phyloP scores from a whole-genome alignment of 257 asterid species.

The Dorcoceras hygrometricum region DNA sequence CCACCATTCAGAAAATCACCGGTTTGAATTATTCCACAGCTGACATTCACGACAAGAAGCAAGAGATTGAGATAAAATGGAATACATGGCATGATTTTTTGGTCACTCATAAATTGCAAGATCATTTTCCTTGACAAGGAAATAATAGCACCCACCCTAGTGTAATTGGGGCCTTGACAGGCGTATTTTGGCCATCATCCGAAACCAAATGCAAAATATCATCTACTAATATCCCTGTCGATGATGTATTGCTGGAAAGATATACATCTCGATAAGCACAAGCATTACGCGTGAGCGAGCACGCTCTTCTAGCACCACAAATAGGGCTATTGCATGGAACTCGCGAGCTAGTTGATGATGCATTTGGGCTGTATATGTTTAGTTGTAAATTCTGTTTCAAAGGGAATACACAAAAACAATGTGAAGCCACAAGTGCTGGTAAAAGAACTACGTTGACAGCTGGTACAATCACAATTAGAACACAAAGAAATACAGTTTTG shows the following conservation, averaged over 20 bases:
- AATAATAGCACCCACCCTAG: conserved; percentile 55
- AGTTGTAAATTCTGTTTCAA: conserved; percentile 59
- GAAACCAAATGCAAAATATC: conserved; percentile 73
- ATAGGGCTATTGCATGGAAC: conserved; percentile 73
- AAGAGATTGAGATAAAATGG: not conserved
- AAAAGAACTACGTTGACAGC: not conserved
- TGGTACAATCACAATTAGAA: too few relatives aligned
- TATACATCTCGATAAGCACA: conserved; percentile 78
- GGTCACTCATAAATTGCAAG: not conserved
- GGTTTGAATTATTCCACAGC: conserved; percentile 90
- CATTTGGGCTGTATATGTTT: conserved; percentile 68
- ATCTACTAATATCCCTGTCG: conserved; percentile 79
- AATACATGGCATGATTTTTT: not conserved
- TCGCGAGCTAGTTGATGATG: conserved; percentile 54
- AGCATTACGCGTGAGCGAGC: conserved; percentile 49
- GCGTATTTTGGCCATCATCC: conserved; percentile 36
- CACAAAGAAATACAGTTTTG: not conserved
- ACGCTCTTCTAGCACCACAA: conserved; percentile 60
- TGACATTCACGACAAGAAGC: conserved; percentile 32
- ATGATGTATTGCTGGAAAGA: conserved; percentile 79
- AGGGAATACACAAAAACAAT: not conserved
- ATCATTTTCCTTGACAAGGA: not conserved
- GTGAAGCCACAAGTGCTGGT: not conserved
- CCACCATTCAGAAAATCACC: conserved; percentile 90
- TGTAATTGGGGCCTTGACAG: conserved; percentile 66